Conservation (phyloP, 805 yeast genomes). For the Yamadazyma endophytica region DNA sequence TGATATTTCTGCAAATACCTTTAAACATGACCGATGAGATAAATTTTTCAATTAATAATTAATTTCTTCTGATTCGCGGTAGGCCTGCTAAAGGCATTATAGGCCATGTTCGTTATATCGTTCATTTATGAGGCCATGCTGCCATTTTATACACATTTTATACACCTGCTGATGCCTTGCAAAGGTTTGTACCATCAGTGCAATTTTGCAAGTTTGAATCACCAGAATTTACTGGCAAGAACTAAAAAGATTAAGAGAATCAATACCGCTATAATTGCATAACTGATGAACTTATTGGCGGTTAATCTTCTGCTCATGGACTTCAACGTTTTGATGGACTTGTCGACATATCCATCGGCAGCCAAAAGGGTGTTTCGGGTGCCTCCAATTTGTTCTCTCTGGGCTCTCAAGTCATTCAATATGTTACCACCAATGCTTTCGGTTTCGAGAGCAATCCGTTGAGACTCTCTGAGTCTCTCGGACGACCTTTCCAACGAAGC, state of each 20-base stretch:
- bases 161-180: no score
- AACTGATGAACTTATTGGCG: slow-evolving; percentile 84
- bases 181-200: no score
- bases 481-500: slow-evolving; percentile 78
- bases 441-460: slow-evolving; percentile 87
- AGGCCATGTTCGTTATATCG: no score
- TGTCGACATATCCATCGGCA: slow-evolving; percentile 91
- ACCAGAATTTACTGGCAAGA: slow-evolving; percentile 79
- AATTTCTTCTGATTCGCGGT: no score
- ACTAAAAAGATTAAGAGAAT: slow-evolving; percentile 78
- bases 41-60: no score
- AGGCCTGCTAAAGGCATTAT: no score
- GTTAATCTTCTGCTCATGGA: slow-evolving; percentile 91
- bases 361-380: slow-evolving; percentile 82
- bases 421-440: slow-evolving; percentile 90
- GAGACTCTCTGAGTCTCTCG: slow-evolving; percentile 81
- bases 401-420: slow-evolving; percentile 82
- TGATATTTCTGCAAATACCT: no score
- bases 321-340: slow-evolving; percentile 78
- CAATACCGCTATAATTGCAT: slow-evolving; percentile 86
- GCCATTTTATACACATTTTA: no score
- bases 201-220: no score
- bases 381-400: slow-evolving; percentile 85
- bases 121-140: no score
- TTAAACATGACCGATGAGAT: no score